Evolutionary conservation across 176 grass and related monocot species (phyloP).

Genomic region (Musa schizocarpa): DNA sequence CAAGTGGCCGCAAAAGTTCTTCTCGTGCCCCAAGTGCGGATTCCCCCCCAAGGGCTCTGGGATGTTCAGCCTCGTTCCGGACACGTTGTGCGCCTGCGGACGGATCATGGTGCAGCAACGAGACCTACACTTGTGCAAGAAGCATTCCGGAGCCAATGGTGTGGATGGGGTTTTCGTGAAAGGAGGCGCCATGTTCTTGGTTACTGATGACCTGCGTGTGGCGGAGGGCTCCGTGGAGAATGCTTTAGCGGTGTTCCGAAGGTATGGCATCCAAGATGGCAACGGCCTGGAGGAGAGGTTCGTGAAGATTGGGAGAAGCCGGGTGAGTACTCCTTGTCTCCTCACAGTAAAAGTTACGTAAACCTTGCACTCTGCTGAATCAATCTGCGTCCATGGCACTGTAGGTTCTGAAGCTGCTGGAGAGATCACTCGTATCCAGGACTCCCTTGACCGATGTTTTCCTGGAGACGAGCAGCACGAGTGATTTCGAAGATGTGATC

Average conservation of each 20-base stretch:
- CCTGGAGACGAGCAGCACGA: background rate
- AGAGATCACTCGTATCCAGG: background rate
- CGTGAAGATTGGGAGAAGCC: background rate
- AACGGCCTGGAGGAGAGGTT: background rate
- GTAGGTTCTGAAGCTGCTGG: constrained; percentile 4
- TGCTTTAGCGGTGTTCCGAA: background rate
- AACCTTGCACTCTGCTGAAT: too few relatives aligned
- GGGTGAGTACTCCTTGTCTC: background rate
- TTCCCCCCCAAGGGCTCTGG: background rate
- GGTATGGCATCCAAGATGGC: background rate
- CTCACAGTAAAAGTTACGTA: too few relatives aligned
- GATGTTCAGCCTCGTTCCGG: background rate
- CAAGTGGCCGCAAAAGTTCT: background rate
- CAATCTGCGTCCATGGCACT: too few relatives aligned
- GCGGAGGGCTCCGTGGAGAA: background rate
- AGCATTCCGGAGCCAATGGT: too few relatives aligned
- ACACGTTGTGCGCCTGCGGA: constrained; percentile 8
- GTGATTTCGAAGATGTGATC: background rate
- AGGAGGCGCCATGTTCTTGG: constrained; percentile 10
- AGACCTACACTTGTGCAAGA: too few relatives aligned
- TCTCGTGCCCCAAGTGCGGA: background rate
- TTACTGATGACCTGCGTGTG: constrained; percentile 28
- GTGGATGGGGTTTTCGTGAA: constrained; percentile 22
- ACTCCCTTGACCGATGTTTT: constrained; percentile 9
- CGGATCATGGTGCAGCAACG: background rate